Conservation (phyloP, 2,329 filamentous ascomycete genomes). For the Talaromyces sp. region DNA sequence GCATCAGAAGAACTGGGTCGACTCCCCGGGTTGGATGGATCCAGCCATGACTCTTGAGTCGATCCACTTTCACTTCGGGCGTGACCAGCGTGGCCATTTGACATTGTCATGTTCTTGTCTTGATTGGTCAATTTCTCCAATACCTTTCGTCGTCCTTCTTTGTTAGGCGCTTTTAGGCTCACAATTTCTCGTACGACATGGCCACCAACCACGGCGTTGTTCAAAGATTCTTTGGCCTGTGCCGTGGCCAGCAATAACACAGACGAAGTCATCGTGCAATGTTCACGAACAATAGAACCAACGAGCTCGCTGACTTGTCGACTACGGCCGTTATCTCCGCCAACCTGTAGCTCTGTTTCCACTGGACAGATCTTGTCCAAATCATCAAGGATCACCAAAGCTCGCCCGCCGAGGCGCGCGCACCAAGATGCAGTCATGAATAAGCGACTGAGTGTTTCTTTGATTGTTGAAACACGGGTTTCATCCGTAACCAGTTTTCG, state of each 20-base stretch:
- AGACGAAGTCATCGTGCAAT: constrained; percentile 71
- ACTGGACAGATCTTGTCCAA: constrained; percentile 87
- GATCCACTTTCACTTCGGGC: constrained; percentile 29
- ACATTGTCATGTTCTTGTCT: constrained; percentile 32
- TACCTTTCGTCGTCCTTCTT: constrained; percentile 78
- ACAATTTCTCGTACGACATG: constrained; percentile 91
- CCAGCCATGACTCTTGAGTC: constrained; percentile 67
- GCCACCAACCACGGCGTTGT: constrained; percentile 83
- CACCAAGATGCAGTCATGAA: constrained; percentile 93
- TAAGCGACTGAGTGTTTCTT: constrained; percentile 75
- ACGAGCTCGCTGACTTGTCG: constrained; percentile 88
- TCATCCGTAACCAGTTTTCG: constrained; percentile 86
- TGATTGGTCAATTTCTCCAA: constrained; percentile 69
- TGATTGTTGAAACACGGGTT: constrained; percentile 81
- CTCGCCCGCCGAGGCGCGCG: constrained; percentile 74
- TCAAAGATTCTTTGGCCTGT: constrained; percentile 85
- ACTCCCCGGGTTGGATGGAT: constrained; percentile 59
- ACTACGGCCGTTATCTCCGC: constrained; percentile 87
- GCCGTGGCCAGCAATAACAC: constrained; percentile 87
- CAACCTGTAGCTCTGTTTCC: constrained; percentile 90
- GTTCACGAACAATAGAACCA: constrained; percentile 74
- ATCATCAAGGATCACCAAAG: constrained; percentile 85
- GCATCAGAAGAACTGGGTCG: constrained; percentile 38
- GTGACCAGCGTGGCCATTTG: constrained; percentile 33
- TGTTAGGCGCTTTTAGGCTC: constrained; percentile 82